Evolutionary conservation across 306 rosid species (phyloP).

Genomic region (Hippophae rhamnoides): DNA sequence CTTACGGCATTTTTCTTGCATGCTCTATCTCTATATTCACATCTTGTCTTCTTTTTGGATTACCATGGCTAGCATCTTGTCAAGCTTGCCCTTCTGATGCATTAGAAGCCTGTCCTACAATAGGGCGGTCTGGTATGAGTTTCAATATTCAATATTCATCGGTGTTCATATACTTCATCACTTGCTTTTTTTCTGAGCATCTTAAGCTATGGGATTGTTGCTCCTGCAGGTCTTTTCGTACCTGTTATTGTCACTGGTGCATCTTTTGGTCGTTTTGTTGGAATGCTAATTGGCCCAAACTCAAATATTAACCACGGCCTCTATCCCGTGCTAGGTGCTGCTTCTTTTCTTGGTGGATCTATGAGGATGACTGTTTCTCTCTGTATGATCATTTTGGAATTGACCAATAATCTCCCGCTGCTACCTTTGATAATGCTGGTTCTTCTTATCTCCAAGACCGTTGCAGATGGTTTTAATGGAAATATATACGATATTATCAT

Average conservation of each 20-base stretch:
- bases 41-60: slow-evolving; percentile 83
- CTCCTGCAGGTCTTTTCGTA: slow-evolving; percentile 81
- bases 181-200: slow-evolving; percentile 64
- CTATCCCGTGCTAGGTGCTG: slow-evolving; percentile 85
- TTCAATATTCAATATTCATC: slow-evolving; percentile 43
- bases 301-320: slow-evolving; percentile 74
- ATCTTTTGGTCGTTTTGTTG: slow-evolving; percentile 77
- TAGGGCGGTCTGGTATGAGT: slow-evolving; percentile 92
- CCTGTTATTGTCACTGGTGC: slow-evolving; percentile 96
- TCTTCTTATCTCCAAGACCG: slow-evolving; percentile 75
- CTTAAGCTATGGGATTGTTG: slow-evolving; percentile 79
- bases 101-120: slow-evolving; percentile 77
- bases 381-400: slow-evolving; percentile 76
- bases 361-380: slow-evolving; percentile 93
- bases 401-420: slow-evolving; percentile 76
- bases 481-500: slow-evolving; percentile 78
- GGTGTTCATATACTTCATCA: slow-evolving; percentile 47
- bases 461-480: slow-evolving; percentile 75
- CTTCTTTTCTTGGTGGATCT: slow-evolving; percentile 87
- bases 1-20: slow-evolving; percentile 59
- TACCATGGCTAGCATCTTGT: slow-evolving; percentile 84
- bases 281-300: slow-evolving; percentile 54
- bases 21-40: slow-evolving; percentile 66
- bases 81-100: slow-evolving; percentile 67
- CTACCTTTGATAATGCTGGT: slow-evolving; percentile 86